Conservation (phyloP, 345 rosid genomes). For the Cardamine occulta region DNA sequence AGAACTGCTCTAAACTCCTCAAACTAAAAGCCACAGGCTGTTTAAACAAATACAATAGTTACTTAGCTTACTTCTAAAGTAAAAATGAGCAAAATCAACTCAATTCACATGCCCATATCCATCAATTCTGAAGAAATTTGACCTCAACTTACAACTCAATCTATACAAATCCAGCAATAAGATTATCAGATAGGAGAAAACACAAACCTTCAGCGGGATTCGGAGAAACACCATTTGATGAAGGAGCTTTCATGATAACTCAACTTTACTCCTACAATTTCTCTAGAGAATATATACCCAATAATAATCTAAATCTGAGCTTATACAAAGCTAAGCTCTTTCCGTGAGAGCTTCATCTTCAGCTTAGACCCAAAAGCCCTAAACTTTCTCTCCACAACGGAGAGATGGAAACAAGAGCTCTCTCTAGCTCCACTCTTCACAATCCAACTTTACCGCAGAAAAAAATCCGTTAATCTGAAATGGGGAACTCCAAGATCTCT, state of each 20-base stretch:
- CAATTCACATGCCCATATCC: slow-evolving; percentile 6
- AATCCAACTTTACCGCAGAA: slow-evolving; percentile 23
- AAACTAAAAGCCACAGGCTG: slow-evolving; percentile 2
- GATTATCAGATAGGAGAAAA: slow-evolving; percentile 5
- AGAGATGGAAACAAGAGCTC: neutral
- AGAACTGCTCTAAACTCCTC: slow-evolving; percentile 13
- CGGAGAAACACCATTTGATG: slow-evolving; percentile 73
- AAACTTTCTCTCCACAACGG: slow-evolving; percentile 18
- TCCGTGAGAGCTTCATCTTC: slow-evolving; percentile 35
- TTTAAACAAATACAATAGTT: neutral
- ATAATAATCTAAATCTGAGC: slow-evolving; percentile 32
- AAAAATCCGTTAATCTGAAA: slow-evolving; percentile 22
- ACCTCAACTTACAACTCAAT: slow-evolving; percentile 30
- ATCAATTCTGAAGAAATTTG: slow-evolving; percentile 12
- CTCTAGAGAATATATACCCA: neutral
- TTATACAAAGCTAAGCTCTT: slow-evolving; percentile 39
- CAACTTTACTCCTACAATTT: neutral
- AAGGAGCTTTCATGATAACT: slow-evolving; percentile 78
- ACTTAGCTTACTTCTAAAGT: slow-evolving; percentile 27
- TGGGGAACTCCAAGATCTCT: slow-evolving; percentile 43
- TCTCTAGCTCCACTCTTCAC: slow-evolving; percentile 25
- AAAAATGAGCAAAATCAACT: neutral
- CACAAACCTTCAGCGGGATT: slow-evolving; percentile 74
- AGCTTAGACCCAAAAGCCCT: slow-evolving; percentile 20
- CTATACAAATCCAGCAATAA: slow-evolving; percentile 17